Conservation (phyloP, 306 rosid genomes). For the Cercis canadensis region DNA sequence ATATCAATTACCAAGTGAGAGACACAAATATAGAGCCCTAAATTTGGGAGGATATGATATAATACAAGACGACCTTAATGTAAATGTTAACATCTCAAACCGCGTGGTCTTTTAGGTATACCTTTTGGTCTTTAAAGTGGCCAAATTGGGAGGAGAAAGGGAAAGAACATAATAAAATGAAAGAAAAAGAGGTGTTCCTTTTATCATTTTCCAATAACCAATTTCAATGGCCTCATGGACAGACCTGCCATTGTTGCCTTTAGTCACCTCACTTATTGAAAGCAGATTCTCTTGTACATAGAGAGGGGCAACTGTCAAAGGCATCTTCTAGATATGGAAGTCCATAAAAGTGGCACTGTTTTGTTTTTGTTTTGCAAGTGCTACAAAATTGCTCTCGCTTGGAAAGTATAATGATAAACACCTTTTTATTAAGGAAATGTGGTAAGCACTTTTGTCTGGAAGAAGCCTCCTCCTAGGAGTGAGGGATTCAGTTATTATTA, state of each 20-base stretch:
- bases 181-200: constrained; percentile 48
- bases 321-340: constrained; percentile 65
- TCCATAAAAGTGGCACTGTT: constrained; percentile 47
- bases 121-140: constrained; percentile 40
- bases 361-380: constrained; percentile 32
- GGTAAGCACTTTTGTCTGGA: constrained; percentile 67
- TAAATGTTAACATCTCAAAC: constrained; percentile 22
- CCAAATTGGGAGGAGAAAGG: constrained; percentile 45
- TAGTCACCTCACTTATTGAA: constrained; percentile 58
- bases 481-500: constrained; percentile 63
- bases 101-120: constrained; percentile 22
- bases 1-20: background rate
- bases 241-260: constrained; percentile 50
- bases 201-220: constrained; percentile 41
- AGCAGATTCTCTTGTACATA: constrained; percentile 61
- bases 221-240: constrained; percentile 40
- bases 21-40: background rate
- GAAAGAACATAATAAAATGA: constrained; percentile 40
- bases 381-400: constrained; percentile 43
- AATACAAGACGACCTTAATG: background rate
- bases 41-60: background rate
- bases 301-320: constrained; percentile 21
- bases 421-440: constrained; percentile 62
- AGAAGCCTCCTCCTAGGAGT: constrained; percentile 84
- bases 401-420: constrained; percentile 64